Conservation (phyloP, 371 early-diverging fungal species). For the Rhizomucor pusillus region DNA sequence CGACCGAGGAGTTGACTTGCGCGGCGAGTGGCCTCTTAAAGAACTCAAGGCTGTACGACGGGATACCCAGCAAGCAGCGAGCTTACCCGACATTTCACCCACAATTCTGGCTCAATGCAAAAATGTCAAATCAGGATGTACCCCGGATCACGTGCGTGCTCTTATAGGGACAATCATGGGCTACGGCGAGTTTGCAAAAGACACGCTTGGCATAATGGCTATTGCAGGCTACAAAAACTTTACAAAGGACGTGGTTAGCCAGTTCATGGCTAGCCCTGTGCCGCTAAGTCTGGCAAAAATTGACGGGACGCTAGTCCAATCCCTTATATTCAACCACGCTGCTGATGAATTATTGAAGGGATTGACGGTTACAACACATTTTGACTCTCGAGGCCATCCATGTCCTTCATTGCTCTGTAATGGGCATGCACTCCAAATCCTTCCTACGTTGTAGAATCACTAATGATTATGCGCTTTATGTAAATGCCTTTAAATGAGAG, state of each 20-base stretch:
- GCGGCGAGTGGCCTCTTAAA: conserved; percentile 31
- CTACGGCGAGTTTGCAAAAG: conserved; percentile 1
- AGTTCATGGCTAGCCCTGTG: conserved; percentile 24
- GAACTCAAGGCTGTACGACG: conserved; percentile 2
- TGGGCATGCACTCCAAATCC: not conserved
- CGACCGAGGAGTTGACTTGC: conserved; percentile 42
- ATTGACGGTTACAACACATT: conserved; percentile 15
- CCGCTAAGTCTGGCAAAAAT: conserved; percentile 37
- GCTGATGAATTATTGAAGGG: conserved; percentile 18
- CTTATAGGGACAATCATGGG: conserved; percentile 31
- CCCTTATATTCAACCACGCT: conserved; percentile 35
- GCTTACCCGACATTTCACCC: not conserved
- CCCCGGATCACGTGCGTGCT: conserved; percentile 39
- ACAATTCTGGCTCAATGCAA: conserved; percentile 32
- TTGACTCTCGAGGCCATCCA: not conserved
- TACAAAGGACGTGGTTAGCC: conserved; percentile 26
- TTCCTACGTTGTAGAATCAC: not conserved
- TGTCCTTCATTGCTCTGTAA: not conserved
- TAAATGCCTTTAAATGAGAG: conserved; percentile 63
- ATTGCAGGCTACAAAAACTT: conserved; percentile 14
- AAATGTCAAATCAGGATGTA: conserved; percentile 35
- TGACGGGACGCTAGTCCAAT: conserved; percentile 18
- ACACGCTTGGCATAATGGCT: conserved; percentile 30
- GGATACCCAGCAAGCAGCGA: no score
- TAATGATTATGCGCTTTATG: no score